Evolutionary conservation across 2,329 filamentous ascomycete genomes (phyloP).

Genomic region (Alternaria sp.): DNA sequence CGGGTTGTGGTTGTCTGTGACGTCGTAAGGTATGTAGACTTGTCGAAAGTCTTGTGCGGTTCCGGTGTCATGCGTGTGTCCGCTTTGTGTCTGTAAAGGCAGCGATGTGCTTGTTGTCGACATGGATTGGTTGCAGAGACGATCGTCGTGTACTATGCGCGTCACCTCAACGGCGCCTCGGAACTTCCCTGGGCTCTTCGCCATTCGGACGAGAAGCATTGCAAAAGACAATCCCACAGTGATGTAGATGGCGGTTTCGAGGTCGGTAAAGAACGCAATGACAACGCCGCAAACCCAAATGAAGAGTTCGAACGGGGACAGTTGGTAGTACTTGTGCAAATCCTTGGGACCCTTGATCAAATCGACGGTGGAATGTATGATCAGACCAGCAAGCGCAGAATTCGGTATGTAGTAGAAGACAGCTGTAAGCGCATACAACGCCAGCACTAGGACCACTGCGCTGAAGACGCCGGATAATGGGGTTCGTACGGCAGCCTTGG

Average conservation of each 20-base stretch:
- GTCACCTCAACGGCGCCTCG: constrained; percentile 32
- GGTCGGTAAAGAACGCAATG: constrained; percentile 82
- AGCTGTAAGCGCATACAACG: constrained; percentile 83
- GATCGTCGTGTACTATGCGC: constrained; percentile 52
- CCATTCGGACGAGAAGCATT: constrained; percentile 75
- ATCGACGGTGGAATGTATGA: constrained; percentile 92
- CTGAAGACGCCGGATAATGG: constrained; percentile 89
- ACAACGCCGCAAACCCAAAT: constrained; percentile 92
- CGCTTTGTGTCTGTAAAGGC: constrained; percentile 47
- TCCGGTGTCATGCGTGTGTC: not conserved
- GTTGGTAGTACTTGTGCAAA: constrained; percentile 89
- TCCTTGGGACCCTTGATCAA: constrained; percentile 87
- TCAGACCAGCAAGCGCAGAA: constrained; percentile 80
- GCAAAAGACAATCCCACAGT: constrained; percentile 79
- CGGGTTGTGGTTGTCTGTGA: constrained; percentile 67
- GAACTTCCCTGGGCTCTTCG: constrained; percentile 37
- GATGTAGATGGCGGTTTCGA: constrained; percentile 89
- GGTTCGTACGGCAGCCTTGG: constrained; percentile 89
- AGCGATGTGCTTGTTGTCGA: constrained; percentile 50
- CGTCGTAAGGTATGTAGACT: constrained; percentile 47
- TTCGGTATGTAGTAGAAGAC: constrained; percentile 93
- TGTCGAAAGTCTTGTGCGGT: constrained; percentile 16
- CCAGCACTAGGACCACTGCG: constrained; percentile 79
- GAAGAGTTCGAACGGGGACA: constrained; percentile 84
- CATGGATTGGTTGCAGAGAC: constrained; percentile 55